A percentile compares a stretch with the other conserved stretches of the same genome.
phyloP scores from a whole-genome alignment of 2,329 filamentous ascomycete species.

The Pseudogymnoascus sp. region DNA sequence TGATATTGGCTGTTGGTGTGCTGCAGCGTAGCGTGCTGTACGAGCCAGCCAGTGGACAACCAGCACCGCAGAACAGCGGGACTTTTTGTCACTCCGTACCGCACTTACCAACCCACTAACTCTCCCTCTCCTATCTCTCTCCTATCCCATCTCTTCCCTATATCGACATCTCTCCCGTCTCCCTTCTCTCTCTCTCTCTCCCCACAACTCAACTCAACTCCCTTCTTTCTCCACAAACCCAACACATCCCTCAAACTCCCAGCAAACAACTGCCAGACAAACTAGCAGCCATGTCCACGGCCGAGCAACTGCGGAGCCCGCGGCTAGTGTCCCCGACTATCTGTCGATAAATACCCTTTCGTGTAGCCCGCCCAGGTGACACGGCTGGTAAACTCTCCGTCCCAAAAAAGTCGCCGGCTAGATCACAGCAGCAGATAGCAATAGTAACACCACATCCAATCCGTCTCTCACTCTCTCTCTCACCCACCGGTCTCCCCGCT shows the following conservation, averaged over 20 bases:
- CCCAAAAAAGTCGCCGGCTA: not conserved
- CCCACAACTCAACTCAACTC: not conserved
- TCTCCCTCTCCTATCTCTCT: not conserved
- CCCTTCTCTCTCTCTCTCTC: not conserved
- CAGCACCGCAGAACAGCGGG: not conserved
- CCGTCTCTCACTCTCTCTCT: not conserved
- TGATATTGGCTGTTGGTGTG: not conserved
- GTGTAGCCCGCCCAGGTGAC: not conserved
- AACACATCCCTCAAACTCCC: not conserved
- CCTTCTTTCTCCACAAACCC: not conserved
- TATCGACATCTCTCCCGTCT: not conserved
- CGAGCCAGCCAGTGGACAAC: too few relatives aligned
- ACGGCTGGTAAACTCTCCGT: not conserved
- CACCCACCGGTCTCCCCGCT: not conserved
- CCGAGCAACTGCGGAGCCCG: not conserved
- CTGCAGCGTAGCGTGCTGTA: not conserved
- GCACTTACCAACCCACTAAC: not conserved
- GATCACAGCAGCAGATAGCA: not conserved
- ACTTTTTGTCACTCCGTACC: not conserved
- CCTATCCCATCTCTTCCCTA: not conserved
- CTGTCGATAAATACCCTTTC: not conserved
- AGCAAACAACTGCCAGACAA: not conserved
- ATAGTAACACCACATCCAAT: not conserved
- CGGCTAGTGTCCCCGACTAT: not conserved
- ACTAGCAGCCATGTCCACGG: not conserved